phyloP scores from a whole-genome alignment of 306 rosid species.

The Pterocarpus santalinus region DNA sequence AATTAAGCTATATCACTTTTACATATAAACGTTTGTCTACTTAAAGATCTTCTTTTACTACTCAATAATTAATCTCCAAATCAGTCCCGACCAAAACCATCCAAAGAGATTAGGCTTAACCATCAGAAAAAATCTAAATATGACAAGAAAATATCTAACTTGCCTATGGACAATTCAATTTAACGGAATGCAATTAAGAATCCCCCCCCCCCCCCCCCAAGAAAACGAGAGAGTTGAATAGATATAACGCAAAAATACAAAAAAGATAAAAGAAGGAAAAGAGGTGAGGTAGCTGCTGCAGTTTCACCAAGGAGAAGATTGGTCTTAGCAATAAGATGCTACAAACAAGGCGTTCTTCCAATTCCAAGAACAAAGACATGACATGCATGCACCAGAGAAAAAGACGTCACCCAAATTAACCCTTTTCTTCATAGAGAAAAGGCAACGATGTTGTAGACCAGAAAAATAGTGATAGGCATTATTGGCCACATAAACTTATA shows the following conservation, averaged over 20 bases:
- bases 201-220: too few species aligned
- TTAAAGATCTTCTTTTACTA: neutral
- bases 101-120: neutral
- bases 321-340: neutral
- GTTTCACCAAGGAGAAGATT: neutral
- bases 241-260: neutral
- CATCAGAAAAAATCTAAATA: neutral
- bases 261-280: neutral
- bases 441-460: neutral
- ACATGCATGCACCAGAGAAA: neutral
- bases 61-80: neutral
- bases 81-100: neutral
- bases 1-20: neutral
- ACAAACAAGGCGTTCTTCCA: neutral
- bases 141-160: neutral
- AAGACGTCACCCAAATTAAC: neutral
- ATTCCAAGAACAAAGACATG: neutral
- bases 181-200: too few species aligned
- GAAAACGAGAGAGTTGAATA: too few species aligned
- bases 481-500: neutral
- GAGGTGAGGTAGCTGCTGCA: neutral
- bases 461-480: neutral
- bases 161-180: neutral
- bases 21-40: neutral
- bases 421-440: neutral